A percentile compares a stretch with the other conserved stretches of the same genome.
Conservation (phyloP, 345 rosid genomes). For the Syzygium oleosum region DNA sequence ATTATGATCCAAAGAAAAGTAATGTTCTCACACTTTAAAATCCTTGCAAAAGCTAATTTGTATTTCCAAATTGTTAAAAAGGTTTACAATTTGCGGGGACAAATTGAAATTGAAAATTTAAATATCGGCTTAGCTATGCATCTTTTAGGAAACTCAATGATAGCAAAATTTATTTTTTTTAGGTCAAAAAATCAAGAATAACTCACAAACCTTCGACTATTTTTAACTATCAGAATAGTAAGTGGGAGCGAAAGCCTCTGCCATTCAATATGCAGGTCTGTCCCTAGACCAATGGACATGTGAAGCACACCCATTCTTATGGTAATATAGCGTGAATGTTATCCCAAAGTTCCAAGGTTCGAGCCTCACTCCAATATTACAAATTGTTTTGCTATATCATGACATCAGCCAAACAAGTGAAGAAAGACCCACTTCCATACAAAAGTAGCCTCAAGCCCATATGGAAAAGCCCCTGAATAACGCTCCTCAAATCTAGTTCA, state of each 20-base stretch:
- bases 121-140: not conserved
- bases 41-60: not conserved
- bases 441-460: not conserved
- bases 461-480: not conserved
- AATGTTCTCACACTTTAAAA: not conserved
- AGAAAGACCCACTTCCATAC: not conserved
- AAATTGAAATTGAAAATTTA: not conserved
- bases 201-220: not conserved
- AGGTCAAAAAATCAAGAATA: not conserved
- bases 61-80: not conserved
- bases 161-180: not conserved
- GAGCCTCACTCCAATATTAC: not conserved
- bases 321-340: not conserved
- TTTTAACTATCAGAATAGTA: not conserved
- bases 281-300: not conserved
- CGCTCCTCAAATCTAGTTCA: not conserved
- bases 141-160: not conserved
- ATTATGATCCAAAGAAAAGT: too few species aligned
- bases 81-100: not conserved
- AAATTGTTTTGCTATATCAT: not conserved
- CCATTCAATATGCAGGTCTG: not conserved
- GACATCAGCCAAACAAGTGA: not conserved
- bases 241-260: not conserved
- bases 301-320: not conserved
- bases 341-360: not conserved